A percentile compares a stretch with the other conserved stretches of the same genome.
These are phyloP conservation scores for Rosa chinensis DNA, from an alignment of 306 rosid species.

Conservation along the genomic window DNA sequence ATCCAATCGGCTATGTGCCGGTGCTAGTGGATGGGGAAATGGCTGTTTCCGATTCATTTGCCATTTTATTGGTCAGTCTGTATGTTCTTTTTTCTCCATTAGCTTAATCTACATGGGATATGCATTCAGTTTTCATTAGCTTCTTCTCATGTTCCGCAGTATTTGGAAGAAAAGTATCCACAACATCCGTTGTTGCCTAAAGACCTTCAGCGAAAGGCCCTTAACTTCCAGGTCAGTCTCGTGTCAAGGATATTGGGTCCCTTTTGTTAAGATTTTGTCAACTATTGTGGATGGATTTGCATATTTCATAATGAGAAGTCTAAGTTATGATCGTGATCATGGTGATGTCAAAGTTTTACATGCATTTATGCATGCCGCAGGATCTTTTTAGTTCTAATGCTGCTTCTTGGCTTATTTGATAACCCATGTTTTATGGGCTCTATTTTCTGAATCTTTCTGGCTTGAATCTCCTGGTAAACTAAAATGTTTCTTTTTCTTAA, in stretches of 20 bases:
- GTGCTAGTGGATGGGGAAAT: conserved; percentile 56
- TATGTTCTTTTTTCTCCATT: neutral
- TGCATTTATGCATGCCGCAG: neutral
- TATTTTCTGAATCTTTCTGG: too few species aligned
- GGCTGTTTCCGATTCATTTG: conserved; percentile 60
- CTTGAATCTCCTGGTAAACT: too few species aligned
- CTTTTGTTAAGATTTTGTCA: neutral
- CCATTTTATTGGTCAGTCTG: conserved; percentile 59
- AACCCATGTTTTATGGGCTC: neutral
- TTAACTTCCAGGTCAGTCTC: conserved; percentile 65
- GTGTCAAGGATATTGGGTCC: neutral
- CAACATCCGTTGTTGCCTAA: conserved; percentile 65
- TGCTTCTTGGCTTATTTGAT: neutral
- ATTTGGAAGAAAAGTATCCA: conserved; percentile 85
- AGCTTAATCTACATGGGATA: neutral
- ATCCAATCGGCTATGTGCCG: conserved; percentile 70
- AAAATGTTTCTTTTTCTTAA: neutral
- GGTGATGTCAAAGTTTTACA: neutral
- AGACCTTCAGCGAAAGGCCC: conserved; percentile 53
- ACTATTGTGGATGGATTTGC: neutral
- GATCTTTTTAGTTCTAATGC: neutral
- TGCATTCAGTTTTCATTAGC: neutral
- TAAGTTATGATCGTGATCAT: neutral
- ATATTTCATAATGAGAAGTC: neutral
- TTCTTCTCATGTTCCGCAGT: conserved; percentile 35